These are phyloP conservation scores for Monosporozyma unispora DNA, from an alignment of 805 yeast species.

Conservation along the genomic window DNA sequence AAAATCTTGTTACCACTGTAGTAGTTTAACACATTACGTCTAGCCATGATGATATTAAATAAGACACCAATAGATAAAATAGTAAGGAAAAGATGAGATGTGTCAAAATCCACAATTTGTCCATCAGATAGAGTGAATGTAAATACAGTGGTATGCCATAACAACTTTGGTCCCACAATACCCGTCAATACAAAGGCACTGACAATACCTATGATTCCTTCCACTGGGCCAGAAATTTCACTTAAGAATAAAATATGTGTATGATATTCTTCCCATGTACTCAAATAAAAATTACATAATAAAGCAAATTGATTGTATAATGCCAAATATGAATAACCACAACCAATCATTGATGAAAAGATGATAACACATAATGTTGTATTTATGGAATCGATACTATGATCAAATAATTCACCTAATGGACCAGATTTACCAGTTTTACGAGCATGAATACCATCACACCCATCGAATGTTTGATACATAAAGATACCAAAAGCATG, in stretches of 20 bases:
- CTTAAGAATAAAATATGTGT: slow-evolving; percentile 75
- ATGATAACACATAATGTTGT: slow-evolving; percentile 73
- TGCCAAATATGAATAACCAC: slow-evolving; percentile 59
- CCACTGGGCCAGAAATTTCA: slow-evolving; percentile 88
- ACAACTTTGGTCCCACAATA: slow-evolving; percentile 50
- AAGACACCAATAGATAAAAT: slow-evolving; percentile 48
- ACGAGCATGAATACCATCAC: slow-evolving; percentile 94
- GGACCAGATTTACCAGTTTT: slow-evolving; percentile 94
- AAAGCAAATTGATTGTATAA: slow-evolving; percentile 63
- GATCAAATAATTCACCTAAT: slow-evolving; percentile 89
- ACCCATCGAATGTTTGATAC: slow-evolving; percentile 93
- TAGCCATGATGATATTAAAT: slow-evolving; percentile 62
- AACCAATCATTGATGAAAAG: slow-evolving; percentile 65
- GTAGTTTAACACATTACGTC: slow-evolving; percentile 45
- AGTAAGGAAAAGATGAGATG: slow-evolving; percentile 43
- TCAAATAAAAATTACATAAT: slow-evolving; percentile 71
- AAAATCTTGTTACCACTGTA: slow-evolving; percentile 30
- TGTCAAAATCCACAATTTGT: slow-evolving; percentile 29
- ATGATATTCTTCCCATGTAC: slow-evolving; percentile 95
- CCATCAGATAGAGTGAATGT: slow-evolving; percentile 9
- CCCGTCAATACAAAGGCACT: slow-evolving; percentile 54
- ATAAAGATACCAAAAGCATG: slow-evolving; percentile 78
- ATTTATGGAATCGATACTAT: slow-evolving; percentile 66
- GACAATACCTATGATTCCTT: slow-evolving; percentile 68
- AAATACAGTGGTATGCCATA: slow-evolving; percentile 46